These are phyloP conservation scores for Candida stauntonica DNA, from an alignment of 805 yeast species.

Conservation along the genomic window DNA sequence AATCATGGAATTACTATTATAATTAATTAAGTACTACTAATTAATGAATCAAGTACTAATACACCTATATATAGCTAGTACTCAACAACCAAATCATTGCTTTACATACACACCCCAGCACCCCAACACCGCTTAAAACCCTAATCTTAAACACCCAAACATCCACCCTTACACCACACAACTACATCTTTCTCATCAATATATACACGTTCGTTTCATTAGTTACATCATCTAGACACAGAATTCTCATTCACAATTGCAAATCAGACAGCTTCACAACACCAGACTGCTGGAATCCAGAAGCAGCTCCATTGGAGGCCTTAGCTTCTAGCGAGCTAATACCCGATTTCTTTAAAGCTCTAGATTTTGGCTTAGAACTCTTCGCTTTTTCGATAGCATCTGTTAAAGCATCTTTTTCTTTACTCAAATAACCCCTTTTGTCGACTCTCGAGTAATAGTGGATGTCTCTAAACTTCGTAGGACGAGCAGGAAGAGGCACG, in stretches of 20 bases:
- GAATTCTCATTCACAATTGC: conserved; percentile 12
- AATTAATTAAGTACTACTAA: no score
- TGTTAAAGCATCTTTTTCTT: conserved; percentile 28
- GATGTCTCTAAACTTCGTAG: conserved; percentile 76
- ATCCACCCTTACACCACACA: no score
- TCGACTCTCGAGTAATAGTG: conserved; percentile 67
- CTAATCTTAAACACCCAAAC: no score
- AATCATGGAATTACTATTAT: no score
- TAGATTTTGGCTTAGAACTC: conserved; percentile 9
- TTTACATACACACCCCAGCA: no score
- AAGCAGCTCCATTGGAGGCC: conserved; percentile 19
- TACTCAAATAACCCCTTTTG: conserved; percentile 70
- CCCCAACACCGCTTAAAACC: no score
- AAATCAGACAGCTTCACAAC: conserved; percentile 22
- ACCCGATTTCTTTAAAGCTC: conserved; percentile 6
- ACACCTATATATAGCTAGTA: no score
- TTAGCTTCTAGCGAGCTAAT: conserved; percentile 12
- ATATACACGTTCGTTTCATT: conserved; percentile 9
- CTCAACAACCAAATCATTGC: no score
- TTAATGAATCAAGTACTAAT: no score
- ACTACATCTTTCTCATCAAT: neutral
- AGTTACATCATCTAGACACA: neutral
- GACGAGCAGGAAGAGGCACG: conserved; percentile 81
- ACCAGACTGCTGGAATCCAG: conserved; percentile 23
- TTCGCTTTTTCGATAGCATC: conserved; percentile 22